Conservation (phyloP, 805 yeast genomes). For the Schwanniomyces polymorphus region DNA sequence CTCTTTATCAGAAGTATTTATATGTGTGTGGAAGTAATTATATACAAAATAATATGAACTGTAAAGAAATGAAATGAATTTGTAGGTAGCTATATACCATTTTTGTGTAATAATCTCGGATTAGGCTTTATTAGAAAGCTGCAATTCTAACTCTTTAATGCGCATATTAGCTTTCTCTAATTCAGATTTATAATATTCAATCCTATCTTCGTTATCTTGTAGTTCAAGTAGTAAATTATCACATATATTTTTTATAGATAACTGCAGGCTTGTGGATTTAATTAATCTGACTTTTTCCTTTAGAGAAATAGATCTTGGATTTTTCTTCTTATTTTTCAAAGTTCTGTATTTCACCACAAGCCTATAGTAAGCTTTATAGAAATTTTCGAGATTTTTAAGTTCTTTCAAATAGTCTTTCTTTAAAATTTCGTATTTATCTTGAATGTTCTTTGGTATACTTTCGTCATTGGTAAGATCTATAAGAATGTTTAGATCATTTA, state of each 20-base stretch:
- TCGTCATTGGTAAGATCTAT: conserved; percentile 15
- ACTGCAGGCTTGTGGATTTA: conserved; percentile 20
- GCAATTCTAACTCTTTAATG: conserved; percentile 17
- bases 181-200: conserved; percentile 21
- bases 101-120: not conserved
- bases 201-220: conserved; percentile 7
- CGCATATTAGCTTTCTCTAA: conserved; percentile 19
- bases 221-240: conserved; percentile 20
- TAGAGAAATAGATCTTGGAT: conserved; percentile 5
- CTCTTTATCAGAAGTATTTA: not conserved
- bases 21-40: not conserved
- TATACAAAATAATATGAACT: not conserved
- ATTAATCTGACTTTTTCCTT: conserved; percentile 19
- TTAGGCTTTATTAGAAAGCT: not conserved
- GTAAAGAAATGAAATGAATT: not conserved
- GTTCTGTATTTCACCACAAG: conserved; percentile 27
- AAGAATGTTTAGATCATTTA: conserved; percentile 20
- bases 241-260: conserved; percentile 17
- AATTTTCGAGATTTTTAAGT: conserved; percentile 21
- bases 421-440: conserved; percentile 18
- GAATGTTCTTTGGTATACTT: conserved; percentile 8
- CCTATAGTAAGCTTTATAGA: conserved; percentile 31
- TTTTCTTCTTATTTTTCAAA: conserved; percentile 14
- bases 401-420: conserved; percentile 28
- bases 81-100: not conserved